These are phyloP conservation scores for Neoconidiobolus thromboides DNA, from an alignment of 371 early-diverging fungal genomes.

Conservation along the genomic window DNA sequence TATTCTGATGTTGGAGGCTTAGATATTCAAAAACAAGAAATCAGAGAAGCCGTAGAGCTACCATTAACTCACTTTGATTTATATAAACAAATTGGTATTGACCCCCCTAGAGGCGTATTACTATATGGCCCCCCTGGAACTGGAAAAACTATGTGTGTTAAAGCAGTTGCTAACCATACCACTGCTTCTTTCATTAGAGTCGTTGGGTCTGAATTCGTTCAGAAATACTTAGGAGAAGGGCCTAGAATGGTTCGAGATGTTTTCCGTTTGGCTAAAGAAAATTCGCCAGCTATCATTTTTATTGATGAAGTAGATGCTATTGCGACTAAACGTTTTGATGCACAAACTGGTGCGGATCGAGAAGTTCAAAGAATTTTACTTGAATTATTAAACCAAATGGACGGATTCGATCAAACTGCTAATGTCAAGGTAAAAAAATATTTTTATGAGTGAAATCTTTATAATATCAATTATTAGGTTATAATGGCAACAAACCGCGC, in stretches of 20 bases:
- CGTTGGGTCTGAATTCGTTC: conserved; percentile 98
- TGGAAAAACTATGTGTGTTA: conserved; percentile 98
- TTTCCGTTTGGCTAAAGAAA: conserved; percentile 95
- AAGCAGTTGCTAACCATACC: conserved; percentile 99
- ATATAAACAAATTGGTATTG: conserved; percentile 99
- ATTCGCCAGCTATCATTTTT: conserved; percentile 99
- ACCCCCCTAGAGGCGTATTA: conserved; percentile 97
- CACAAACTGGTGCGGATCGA: conserved; percentile 98
- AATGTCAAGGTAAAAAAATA: conserved; percentile 71
- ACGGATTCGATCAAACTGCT: conserved; percentile 97
- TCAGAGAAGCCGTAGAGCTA: conserved; percentile 98
- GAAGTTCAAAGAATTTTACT: conserved; percentile 99
- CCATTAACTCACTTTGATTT: conserved; percentile 99
- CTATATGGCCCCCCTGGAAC: conserved; percentile 98
- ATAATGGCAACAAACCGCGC: conserved; percentile 99
- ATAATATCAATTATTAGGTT: conserved; percentile 34
- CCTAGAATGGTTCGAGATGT: conserved; percentile 99
- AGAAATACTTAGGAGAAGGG: conserved; percentile 99
- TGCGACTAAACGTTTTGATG: conserved; percentile 99
- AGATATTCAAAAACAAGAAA: conserved; percentile 99
- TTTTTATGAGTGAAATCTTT: not conserved
- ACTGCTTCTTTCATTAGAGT: conserved; percentile 98
- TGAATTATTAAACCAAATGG: conserved; percentile 99
- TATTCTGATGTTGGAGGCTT: conserved; percentile 98
- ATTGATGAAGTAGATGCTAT: conserved; percentile 99